Conservation (phyloP, 352 stramenopile genomes). For the Poterioochromonas sp. region DNA sequence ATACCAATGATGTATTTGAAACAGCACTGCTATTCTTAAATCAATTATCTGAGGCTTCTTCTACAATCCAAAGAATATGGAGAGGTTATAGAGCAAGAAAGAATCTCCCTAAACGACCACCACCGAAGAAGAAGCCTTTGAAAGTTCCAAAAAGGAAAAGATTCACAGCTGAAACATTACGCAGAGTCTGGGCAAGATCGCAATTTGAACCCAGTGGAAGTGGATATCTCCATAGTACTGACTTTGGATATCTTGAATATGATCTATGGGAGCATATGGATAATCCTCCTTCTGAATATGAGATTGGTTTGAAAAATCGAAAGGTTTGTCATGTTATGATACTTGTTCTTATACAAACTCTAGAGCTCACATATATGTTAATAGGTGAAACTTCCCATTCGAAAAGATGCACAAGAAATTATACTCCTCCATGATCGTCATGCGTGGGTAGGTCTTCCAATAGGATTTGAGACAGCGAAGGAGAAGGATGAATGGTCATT, state of each 20-base stretch:
- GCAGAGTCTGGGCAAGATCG: neutral
- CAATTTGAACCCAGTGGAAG: neutral
- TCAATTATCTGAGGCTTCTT: neutral
- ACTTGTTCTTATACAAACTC: neutral
- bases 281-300: neutral
- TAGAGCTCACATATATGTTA: neutral
- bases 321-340: conserved; percentile 9
- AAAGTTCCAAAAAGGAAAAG: neutral
- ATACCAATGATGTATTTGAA: neutral
- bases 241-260: conserved; percentile 20
- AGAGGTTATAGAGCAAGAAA: neutral
- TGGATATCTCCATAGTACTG: neutral
- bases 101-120: neutral
- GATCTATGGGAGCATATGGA: conserved; percentile 10
- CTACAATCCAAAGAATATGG: conserved; percentile 13
- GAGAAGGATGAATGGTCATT: neutral
- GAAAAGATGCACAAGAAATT: neutral
- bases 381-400: neutral
- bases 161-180: neutral
- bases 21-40: neutral
- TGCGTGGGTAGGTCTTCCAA: conserved; percentile 14
- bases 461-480: neutral
- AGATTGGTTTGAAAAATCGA: neutral
- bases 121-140: neutral
- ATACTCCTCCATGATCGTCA: neutral